A percentile compares a stretch with the other conserved stretches of the same genome.
These are phyloP conservation scores for Nitzschia sp. DNA, from an alignment of 108 stramenopile species.

Conservation along the genomic window DNA sequence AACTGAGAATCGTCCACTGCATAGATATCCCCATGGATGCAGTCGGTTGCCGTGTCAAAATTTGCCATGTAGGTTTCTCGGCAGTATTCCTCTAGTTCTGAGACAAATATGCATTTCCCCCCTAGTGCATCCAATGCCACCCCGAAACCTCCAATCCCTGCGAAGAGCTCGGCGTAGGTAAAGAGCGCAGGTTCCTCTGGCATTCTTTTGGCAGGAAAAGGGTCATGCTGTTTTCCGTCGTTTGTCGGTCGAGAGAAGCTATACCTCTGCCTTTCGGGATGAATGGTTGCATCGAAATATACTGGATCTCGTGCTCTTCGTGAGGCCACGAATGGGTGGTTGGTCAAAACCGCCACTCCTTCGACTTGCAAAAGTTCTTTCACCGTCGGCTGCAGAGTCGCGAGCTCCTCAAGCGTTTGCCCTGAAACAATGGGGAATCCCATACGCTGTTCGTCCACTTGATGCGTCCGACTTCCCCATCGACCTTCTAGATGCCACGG, in stretches of 20 bases:
- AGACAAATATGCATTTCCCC: slow-evolving; percentile 73
- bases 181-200: slow-evolving; percentile 33
- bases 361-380: slow-evolving; percentile 39
- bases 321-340: slow-evolving; percentile 16
- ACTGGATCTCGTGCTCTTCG: slow-evolving; percentile 23
- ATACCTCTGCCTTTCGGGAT: slow-evolving; percentile 35
- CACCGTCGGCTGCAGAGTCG: slow-evolving; percentile 16
- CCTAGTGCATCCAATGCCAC: slow-evolving; percentile 80
- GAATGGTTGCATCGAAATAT: slow-evolving; percentile 41
- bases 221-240: background rate
- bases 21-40: slow-evolving; percentile 61
- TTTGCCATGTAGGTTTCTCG: slow-evolving; percentile 62
- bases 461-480: slow-evolving; percentile 70
- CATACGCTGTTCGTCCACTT: slow-evolving; percentile 29
- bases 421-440: slow-evolving; percentile 31
- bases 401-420: background rate
- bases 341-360: slow-evolving; percentile 44
- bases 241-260: background rate
- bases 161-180: slow-evolving; percentile 77
- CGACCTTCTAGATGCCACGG: slow-evolving; percentile 79
- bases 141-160: slow-evolving; percentile 82
- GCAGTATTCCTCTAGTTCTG: slow-evolving; percentile 64
- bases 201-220: background rate
- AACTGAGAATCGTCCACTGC: slow-evolving; percentile 39
- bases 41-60: slow-evolving; percentile 29